Base-by-base conservation (phyloP, 2,329 filamentous ascomycete species). In the Beauveria rudraprayagi region DNA sequence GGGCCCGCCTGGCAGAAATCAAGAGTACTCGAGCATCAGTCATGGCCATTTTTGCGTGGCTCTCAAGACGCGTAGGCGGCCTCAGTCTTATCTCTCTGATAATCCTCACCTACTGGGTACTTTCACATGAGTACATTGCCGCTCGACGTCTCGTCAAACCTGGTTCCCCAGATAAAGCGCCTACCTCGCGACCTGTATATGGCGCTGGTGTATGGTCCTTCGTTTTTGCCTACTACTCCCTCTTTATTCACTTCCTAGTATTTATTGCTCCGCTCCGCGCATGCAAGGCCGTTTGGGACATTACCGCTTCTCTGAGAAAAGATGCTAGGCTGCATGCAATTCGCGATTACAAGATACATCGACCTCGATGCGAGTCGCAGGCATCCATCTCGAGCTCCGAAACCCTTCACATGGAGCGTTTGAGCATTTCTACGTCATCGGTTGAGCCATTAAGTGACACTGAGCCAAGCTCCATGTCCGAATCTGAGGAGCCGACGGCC, bases 211-310 rank as follows among this genome's bases (percentile, higher is more conserved):
- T 78, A 53, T 83, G 76, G 76, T 82, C 81, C 16, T 70, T 77
- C 54, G 37, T 83, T 34, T 88, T 87, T 67, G 79, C 85, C 55
- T 85, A 83, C 67, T 90, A 89, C 72, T 84, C 82, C 57, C 75
- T 89, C 19, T 70, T 87, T 40, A 81, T 89, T 61, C 87, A 90
- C 70, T 61, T 84, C 59, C 75, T 88, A 59, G 85, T 88, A 66
- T 82, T 83, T 64, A 70, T 80, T 37, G 89, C 90, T 66, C 84
- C 85, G 24, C 68, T 86, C 6, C 81, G 86, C 62, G 82, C 84
- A 26, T 84, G 80, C 72, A 87, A 79, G 76, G 80, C 84, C 17
- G 78, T 87, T 56, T 81, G 80, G 76, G 80, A 80, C 67, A 77
- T 87, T 59, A 84, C 83, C 17, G 72, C 73, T 28, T 76, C 74